phyloP scores from a whole-genome alignment of 352 stramenopile genomes.

The Phytophthora kernoviae region DNA sequence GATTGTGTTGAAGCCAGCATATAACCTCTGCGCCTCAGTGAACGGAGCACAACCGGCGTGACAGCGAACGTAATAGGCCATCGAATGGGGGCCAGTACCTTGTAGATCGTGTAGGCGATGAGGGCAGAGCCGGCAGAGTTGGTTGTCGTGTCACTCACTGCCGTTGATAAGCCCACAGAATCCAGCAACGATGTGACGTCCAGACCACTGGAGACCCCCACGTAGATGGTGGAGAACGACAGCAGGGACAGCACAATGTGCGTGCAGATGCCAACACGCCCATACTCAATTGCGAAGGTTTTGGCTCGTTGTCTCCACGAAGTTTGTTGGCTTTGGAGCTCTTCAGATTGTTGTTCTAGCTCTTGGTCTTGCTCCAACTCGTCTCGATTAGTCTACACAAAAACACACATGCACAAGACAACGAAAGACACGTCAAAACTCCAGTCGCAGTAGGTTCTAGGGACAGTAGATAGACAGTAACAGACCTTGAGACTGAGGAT shows the following conservation, averaged over 20 bases:
- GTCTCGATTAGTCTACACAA: background rate
- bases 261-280: constrained; percentile 74
- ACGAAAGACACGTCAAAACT: background rate
- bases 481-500: constrained; percentile 29
- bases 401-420: constrained; percentile 1
- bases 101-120: constrained; percentile 87
- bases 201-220: constrained; percentile 66
- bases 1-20: constrained; percentile 57
- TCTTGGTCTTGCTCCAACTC: constrained; percentile 25
- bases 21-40: constrained; percentile 72
- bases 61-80: constrained; percentile 85
- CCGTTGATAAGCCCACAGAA: constrained; percentile 45
- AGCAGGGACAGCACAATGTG: constrained; percentile 77
- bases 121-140: constrained; percentile 77
- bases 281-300: constrained; percentile 84
- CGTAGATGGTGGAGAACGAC: constrained; percentile 82
- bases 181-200: constrained; percentile 65
- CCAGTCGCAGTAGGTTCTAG: too few species aligned
- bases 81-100: constrained; percentile 70
- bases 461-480: constrained; percentile 1
- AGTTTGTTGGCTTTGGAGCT: constrained; percentile 14
- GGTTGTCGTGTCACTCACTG: constrained; percentile 46
- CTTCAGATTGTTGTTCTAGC: constrained; percentile 14
- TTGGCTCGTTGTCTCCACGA: constrained; percentile 78
- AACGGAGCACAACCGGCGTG: constrained; percentile 76